Evolutionary conservation across 1,284 basidiomycete species (phyloP).

Genomic region (Rhodotorula sp.): DNA sequence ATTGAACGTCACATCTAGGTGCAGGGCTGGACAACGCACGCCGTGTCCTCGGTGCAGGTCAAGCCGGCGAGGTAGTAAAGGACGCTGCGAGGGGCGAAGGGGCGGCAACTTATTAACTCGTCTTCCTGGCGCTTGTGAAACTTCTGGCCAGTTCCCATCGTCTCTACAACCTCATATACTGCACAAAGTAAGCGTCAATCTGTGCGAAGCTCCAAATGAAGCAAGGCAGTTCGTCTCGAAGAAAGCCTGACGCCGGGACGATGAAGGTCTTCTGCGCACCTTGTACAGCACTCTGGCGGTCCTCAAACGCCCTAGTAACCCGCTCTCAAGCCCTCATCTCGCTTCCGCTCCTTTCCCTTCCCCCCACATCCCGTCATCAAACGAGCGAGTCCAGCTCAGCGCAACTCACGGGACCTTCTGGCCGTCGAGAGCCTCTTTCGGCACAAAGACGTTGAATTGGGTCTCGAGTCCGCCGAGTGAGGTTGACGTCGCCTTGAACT

Average conservation of each 20-base stretch:
- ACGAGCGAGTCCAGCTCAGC: neutral
- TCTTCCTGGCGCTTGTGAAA: neutral
- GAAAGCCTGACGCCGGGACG: no score
- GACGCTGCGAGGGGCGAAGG: slow-evolving; percentile 23
- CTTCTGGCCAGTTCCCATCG: neutral
- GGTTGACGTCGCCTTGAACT: slow-evolving; percentile 78
- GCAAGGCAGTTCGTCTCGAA: no score
- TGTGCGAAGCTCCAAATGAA: no score
- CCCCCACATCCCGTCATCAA: neutral
- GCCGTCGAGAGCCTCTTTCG: slow-evolving; percentile 57
- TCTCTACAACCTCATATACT: no score
- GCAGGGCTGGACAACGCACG: slow-evolving; percentile 52
- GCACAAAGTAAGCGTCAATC: no score
- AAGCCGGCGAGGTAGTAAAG: slow-evolving; percentile 89
- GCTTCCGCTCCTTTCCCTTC: neutral
- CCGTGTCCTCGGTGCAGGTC: slow-evolving; percentile 95
- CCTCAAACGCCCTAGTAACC: neutral
- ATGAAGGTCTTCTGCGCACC: neutral
- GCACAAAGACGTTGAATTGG: slow-evolving; percentile 87
- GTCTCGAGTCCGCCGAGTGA: slow-evolving; percentile 76
- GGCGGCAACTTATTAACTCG: neutral
- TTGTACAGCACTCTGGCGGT: neutral
- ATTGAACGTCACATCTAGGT: neutral
- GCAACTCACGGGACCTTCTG: slow-evolving; percentile 54
- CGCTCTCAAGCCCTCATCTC: neutral